Evolutionary conservation across 805 yeast species (phyloP).

Genomic region (Candida ipomoeae): DNA sequence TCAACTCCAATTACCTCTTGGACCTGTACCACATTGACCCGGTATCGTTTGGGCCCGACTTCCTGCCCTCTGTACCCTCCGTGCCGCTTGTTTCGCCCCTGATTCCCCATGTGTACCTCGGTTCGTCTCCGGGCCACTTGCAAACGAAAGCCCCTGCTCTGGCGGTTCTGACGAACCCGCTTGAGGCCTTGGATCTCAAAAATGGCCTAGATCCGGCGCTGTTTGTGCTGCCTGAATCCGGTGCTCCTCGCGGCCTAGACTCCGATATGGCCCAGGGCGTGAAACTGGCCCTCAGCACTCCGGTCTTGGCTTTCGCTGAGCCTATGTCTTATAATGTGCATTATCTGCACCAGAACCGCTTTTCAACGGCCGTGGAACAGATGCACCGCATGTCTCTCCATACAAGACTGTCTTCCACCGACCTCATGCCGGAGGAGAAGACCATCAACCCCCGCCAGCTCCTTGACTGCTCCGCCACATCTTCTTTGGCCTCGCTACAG

Average conservation of each 20-base stretch:
- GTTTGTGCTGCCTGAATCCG: background rate
- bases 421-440: constrained; percentile 15
- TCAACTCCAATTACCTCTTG: constrained; percentile 1
- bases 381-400: constrained; percentile 23
- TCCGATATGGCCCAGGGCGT: background rate
- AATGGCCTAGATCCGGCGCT: background rate
- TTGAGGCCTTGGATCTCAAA: background rate
- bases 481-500: background rate
- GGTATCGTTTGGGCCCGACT: background rate
- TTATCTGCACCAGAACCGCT: constrained; percentile 14
- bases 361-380: constrained; percentile 21
- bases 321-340: constrained; percentile 11
- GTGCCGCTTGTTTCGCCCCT: background rate
- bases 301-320: constrained; percentile 6
- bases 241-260: background rate
- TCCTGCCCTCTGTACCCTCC: background rate
- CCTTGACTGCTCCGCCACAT: constrained; percentile 6
- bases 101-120: background rate
- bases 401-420: constrained; percentile 14
- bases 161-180: background rate
- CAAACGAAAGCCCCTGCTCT: background rate
- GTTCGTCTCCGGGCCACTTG: background rate
- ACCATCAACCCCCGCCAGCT: constrained; percentile 35
- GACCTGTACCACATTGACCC: constrained; percentile 1
- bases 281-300: constrained; percentile 7